Evolutionary conservation across 768 basidiomycete genomes (phyloP).

Genomic region (Lentinula edodes): DNA sequence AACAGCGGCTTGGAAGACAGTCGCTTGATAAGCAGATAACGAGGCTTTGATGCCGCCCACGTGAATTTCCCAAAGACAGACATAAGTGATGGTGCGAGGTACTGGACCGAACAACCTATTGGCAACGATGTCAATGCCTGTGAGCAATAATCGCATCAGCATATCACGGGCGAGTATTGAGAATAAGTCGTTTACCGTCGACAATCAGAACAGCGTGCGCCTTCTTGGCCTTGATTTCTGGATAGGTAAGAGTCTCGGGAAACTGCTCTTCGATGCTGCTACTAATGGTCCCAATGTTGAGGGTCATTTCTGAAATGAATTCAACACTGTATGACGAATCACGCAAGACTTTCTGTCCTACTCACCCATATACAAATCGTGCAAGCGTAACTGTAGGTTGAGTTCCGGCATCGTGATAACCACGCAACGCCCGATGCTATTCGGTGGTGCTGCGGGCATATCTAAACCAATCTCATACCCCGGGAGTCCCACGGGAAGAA

Average conservation of each 20-base stretch:
- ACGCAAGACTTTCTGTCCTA: constrained; percentile 4
- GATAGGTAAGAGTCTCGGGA: constrained; percentile 33
- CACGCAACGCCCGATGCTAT: constrained; percentile 48
- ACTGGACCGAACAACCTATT: constrained; percentile 88
- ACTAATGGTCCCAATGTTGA: constrained; percentile 62
- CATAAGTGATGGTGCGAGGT: constrained; percentile 78
- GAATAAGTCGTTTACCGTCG: constrained; percentile 28
- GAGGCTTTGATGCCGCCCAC: constrained; percentile 57
- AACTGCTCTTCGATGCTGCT: constrained; percentile 46
- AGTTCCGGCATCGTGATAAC: constrained; percentile 59
- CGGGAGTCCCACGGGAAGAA: constrained; percentile 64
- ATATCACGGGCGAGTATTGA: background rate
- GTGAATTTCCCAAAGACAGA: constrained; percentile 91
- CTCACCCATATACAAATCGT: constrained; percentile 87
- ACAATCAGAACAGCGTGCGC: constrained; percentile 40
- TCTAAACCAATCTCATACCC: constrained; percentile 41
- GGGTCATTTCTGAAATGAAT: constrained; percentile 57
- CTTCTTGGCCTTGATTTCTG: constrained; percentile 12
- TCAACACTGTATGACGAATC: background rate
- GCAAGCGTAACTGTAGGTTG: constrained; percentile 70
- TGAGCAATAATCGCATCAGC: background rate
- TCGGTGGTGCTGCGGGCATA: constrained; percentile 12
- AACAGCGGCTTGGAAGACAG: constrained; percentile 44
- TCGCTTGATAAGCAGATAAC: constrained; percentile 49
- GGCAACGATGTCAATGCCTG: constrained; percentile 74